Percentiles rank a stretch among this genome's conserved stretches.
phyloP scores from a whole-genome alignment of 371 early-diverging fungal species.

The Paramicrosporidium saccamoebae region DNA sequence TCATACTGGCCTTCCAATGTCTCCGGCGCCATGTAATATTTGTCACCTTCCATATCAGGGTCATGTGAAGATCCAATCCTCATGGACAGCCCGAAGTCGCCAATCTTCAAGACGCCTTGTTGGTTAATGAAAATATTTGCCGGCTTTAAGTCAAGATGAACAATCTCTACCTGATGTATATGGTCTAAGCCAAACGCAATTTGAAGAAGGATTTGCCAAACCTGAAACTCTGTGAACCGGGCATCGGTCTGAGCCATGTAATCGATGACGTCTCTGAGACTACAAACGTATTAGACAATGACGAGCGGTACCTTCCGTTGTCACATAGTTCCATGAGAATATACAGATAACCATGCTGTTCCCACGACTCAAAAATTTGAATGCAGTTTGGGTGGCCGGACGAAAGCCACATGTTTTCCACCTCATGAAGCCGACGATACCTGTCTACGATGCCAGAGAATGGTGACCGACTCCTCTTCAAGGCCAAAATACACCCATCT shows the following conservation, averaged over 20 bases:
- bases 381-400: conserved; percentile 19
- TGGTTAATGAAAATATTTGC: conserved; percentile 37
- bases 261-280: background rate
- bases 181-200: conserved; percentile 27
- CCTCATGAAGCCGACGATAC: conserved; percentile 35
- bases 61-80: conserved; percentile 6
- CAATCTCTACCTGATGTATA: conserved; percentile 25
- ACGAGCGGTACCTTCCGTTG: conserved; percentile 11
- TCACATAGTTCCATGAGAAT: conserved; percentile 60
- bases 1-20: conserved; percentile 30
- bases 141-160: conserved; percentile 67
- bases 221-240: conserved; percentile 16
- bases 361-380: conserved; percentile 45
- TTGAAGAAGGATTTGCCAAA: conserved; percentile 45
- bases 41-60: conserved; percentile 58
- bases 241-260: no score
- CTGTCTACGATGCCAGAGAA: conserved; percentile 34
- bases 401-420: conserved; percentile 26
- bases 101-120: conserved; percentile 27
- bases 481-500: conserved; percentile 20
- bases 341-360: conserved; percentile 49
- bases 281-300: background rate
- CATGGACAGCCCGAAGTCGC: conserved; percentile 56
- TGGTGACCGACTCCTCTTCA: conserved; percentile 29
- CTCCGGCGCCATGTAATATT: conserved; percentile 81